Conservation (phyloP, 2,329 filamentous ascomycete species). For the Penicillium sp. region DNA sequence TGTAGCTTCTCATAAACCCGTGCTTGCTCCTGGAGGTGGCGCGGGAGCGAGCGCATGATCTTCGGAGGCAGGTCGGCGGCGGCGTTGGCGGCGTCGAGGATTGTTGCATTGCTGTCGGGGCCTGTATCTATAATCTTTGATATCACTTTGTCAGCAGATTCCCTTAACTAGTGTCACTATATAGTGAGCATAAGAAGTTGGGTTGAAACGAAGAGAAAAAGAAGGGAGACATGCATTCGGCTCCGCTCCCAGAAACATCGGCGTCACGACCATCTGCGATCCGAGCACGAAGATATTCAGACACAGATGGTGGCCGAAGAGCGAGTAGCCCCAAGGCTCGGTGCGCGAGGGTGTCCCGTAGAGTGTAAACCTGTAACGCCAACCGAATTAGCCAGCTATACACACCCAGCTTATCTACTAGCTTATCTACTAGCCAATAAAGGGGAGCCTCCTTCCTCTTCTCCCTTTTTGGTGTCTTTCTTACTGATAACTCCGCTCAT, state of each 20-base stretch:
- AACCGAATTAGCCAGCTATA: too few species aligned
- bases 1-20: constrained; percentile 1
- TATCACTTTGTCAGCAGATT: not conserved
- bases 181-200: too few species aligned
- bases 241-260: constrained; percentile 1
- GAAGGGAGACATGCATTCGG: constrained; percentile 1
- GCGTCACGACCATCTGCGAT: not conserved
- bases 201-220: too few species aligned
- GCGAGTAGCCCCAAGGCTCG: not conserved
- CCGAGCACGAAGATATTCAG: not conserved
- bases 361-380: not conserved
- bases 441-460: too few species aligned
- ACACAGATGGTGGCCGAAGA: constrained; percentile 1
- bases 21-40: not conserved
- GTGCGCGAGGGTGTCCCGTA: not conserved
- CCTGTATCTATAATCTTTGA: not conserved
- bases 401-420: too few species aligned
- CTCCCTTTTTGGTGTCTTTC: too few species aligned
- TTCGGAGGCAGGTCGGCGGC: not conserved
- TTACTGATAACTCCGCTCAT: constrained; percentile 1
- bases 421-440: too few species aligned
- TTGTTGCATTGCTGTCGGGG: not conserved
- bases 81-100: not conserved
- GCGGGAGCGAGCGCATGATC: constrained; percentile 6
- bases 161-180: too few species aligned